Evolutionary conservation across 371 early-diverging fungal genomes (phyloP), one percentile per base, ranked within the genome.

Genomic region (Actinomucor elegans): DNA sequence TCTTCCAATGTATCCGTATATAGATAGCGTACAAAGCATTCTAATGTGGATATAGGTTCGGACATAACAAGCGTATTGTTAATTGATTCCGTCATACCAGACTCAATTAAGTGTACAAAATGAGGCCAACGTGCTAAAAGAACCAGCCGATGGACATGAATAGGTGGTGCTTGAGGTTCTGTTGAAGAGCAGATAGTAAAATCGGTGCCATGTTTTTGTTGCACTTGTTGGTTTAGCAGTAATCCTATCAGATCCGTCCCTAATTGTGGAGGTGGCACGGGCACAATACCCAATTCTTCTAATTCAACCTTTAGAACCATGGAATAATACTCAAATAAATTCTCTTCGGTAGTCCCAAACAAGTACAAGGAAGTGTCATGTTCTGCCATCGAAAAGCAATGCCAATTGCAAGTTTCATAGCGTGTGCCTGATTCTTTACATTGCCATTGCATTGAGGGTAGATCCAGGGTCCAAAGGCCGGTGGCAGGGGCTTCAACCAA

Each of bases 81-180:
- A 18, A 72, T 50, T 1, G 84, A 62, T 59, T 82, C 83, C 5
- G 61, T 33, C 81, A 79, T 84, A 12, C 77, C 81, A 0, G 82
- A 78, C 21, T 71, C 63, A 6, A 73, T 59, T 48, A 85, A 54
- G 33, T 75, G 70, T 1, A 72, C 71, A 59, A 86, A 87, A 60
- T 85, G 79, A 0, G 85, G 86, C 88, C 88, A 87, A 21, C 88
- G 73, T 5, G 86, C 79, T 33, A 78, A 47, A 5, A 87, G 64
- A 2, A 87, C 69, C 26, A 84, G 61, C 5, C 69, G 61, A 66
- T 81, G 84, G 3, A 70, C 80, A 20, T 54, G 62, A 23, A 83
- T 59, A 4, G 67, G 64, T 4, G 57, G 52, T 5, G 49, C 51
- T 5, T 65, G 54, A 5, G 64, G 67, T 6, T 82, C 75, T 10